Percentiles rank a stretch among this genome's conserved stretches.
phyloP scores from a whole-genome alignment of 805 yeast genomes.

The Candida schatavii region DNA sequence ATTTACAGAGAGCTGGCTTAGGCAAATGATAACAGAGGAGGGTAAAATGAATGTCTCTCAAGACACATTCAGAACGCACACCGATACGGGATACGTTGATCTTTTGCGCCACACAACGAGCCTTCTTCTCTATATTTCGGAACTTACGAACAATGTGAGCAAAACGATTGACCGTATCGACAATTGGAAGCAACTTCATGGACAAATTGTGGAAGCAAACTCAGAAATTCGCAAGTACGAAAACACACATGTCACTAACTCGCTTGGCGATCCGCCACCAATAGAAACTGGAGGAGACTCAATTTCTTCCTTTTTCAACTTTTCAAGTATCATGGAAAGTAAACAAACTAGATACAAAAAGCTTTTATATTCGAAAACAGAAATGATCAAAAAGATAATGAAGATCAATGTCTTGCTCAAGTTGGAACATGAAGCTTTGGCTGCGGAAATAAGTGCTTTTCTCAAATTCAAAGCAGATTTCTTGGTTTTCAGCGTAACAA shows the following conservation, averaged over 20 bases:
- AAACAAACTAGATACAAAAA: conserved; percentile 48
- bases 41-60: conserved; percentile 1
- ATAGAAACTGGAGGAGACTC: conserved; percentile 9
- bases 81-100: conserved; percentile 8
- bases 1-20: conserved; percentile 7
- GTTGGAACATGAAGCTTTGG: conserved; percentile 56
- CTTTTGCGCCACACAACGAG: conserved; percentile 17
- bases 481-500: conserved; percentile 34
- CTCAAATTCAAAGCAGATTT: conserved; percentile 48
- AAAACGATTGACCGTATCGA: conserved; percentile 21
- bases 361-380: conserved; percentile 37
- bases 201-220: conserved; percentile 24
- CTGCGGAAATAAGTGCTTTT: conserved; percentile 60
- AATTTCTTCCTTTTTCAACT: conserved; percentile 26
- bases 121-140: conserved; percentile 22
- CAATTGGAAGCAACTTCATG: conserved; percentile 30
- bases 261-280: background rate
- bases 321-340: conserved; percentile 48
- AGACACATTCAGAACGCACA: background rate
- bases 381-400: conserved; percentile 40
- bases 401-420: conserved; percentile 47
- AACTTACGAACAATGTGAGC: conserved; percentile 22
- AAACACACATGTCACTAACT: conserved; percentile 7
- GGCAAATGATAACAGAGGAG: background rate
- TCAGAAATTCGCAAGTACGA: conserved; percentile 28